Conservation (phyloP, 208 protist species). For the Trypanosoma platydactyli region DNA sequence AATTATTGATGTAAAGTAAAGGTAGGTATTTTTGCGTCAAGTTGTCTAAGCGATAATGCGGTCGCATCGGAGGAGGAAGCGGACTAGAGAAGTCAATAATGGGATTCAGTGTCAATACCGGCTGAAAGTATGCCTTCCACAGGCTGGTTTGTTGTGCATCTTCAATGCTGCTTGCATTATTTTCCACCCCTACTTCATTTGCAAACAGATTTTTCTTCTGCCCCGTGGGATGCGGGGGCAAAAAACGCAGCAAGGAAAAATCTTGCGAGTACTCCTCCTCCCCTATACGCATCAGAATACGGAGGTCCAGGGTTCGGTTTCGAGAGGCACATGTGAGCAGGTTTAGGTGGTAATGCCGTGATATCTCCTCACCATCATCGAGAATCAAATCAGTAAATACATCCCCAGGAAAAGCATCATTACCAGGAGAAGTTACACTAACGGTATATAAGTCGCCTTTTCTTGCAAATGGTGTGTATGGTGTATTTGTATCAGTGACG, state of each 20-base stretch:
- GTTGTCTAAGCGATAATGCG: conserved; percentile 29
- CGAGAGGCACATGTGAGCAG: conserved; percentile 14
- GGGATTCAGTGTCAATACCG: conserved; percentile 63
- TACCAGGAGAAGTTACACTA: conserved; percentile 16
- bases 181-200: neutral
- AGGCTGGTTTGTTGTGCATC: conserved; percentile 8
- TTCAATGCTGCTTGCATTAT: conserved; percentile 8
- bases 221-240: conserved; percentile 27
- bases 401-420: conserved; percentile 23
- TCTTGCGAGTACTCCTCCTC: conserved; percentile 32
- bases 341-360: conserved; percentile 24
- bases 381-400: conserved; percentile 31
- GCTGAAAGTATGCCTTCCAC: conserved; percentile 61
- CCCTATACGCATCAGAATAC: conserved; percentile 30
- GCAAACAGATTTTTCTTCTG: conserved; percentile 34
- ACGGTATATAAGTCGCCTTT: conserved; percentile 31
- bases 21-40: conserved; percentile 71
- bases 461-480: conserved; percentile 21
- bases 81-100: conserved; percentile 72
- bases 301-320: conserved; percentile 30
- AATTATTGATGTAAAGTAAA: conserved; percentile 93
- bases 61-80: conserved; percentile 36
- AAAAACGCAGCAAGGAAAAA: conserved; percentile 35
- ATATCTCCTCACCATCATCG: conserved; percentile 7
- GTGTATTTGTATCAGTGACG: neutral